A percentile compares a stretch with the other conserved stretches of the same genome.
Conservation (phyloP, 1,284 basidiomycete species). For the Melampsora americana region DNA sequence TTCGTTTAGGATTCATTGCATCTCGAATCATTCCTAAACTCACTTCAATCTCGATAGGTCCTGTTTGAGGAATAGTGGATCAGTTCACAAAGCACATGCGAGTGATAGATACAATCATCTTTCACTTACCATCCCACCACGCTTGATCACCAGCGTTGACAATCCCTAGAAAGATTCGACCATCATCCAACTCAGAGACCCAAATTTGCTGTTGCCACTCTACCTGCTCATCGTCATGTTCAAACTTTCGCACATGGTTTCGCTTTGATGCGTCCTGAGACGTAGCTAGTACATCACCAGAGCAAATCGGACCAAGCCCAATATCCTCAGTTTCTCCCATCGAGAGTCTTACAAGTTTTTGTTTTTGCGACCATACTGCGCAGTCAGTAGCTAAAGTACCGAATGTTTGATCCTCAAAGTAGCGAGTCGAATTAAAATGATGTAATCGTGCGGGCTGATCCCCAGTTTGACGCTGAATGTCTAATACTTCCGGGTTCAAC, state of each 20-base stretch:
- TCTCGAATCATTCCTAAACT: conserved; percentile 13
- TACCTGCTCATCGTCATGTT: not conserved
- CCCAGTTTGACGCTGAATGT: conserved; percentile 12
- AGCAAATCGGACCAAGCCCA: not conserved
- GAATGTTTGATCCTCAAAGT: not conserved
- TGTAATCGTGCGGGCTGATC: conserved; percentile 7
- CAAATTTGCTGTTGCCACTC: conserved; percentile 37
- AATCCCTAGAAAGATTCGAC: conserved; percentile 20
- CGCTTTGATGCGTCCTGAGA: not conserved
- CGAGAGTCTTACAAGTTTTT: conserved; percentile 16
- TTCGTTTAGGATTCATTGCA: not conserved
- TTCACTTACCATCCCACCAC: conserved; percentile 26
- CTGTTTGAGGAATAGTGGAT: conserved; percentile 8
- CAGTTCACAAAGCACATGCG: not conserved
- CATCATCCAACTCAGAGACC: conserved; percentile 28
- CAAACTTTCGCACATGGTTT: not conserved
- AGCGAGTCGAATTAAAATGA: conserved; percentile 8
- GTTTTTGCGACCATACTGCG: conserved; percentile 20
- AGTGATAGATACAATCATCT: not conserved
- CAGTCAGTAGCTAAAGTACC: conserved; percentile 9
- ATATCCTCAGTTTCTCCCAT: conserved; percentile 12
- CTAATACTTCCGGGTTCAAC: conserved; percentile 26
- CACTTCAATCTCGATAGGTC: conserved; percentile 24
- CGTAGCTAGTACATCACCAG: not conserved
- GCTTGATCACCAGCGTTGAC: conserved; percentile 34